These are phyloP conservation scores for Solioccasus polychromus DNA, from an alignment of 768 basidiomycete genomes.

Conservation along the genomic window DNA sequence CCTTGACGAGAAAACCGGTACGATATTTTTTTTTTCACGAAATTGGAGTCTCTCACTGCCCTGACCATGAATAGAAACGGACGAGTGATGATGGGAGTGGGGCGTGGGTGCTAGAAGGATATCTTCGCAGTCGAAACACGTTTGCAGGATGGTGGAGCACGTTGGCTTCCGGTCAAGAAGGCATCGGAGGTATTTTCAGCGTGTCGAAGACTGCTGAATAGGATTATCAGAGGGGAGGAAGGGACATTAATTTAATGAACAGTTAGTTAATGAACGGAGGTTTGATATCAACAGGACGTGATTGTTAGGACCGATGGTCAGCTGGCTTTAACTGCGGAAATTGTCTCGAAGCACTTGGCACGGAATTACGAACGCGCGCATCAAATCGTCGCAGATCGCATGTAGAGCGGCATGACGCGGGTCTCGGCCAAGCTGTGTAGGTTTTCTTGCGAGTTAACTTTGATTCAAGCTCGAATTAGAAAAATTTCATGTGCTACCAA, in stretches of 20 bases:
- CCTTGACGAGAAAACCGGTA: conserved; percentile 61
- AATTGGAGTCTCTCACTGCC: background rate
- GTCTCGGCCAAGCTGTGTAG: conserved; percentile 11
- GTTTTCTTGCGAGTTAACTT: conserved; percentile 17
- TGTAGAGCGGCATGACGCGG: conserved; percentile 14
- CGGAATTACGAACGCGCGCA: conserved; percentile 9
- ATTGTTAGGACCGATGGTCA: conserved; percentile 4
- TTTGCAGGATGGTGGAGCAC: conserved; percentile 57
- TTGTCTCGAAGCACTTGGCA: conserved; percentile 14
- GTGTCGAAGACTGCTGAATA: conserved; percentile 41
- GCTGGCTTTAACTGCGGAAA: conserved; percentile 24
- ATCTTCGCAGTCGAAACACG: conserved; percentile 43
- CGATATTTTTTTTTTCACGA: conserved; percentile 21
- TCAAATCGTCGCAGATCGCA: conserved; percentile 11
- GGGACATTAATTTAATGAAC: conserved; percentile 25
- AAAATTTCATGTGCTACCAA: conserved; percentile 7
- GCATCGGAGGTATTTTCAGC: conserved; percentile 56
- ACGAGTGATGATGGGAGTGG: conserved; percentile 39
- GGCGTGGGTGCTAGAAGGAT: conserved; percentile 58
- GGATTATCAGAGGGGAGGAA: too few relatives aligned
- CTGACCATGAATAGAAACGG: conserved; percentile 37
- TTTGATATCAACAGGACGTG: conserved; percentile 6
- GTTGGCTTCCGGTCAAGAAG: conserved; percentile 31
- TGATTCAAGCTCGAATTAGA: conserved; percentile 20
- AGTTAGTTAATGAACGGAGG: conserved; percentile 27